Percentiles rank a stretch among this genome's conserved stretches.
These are phyloP conservation scores for Oryza longistaminata DNA, from an alignment of 176 grass and related monocot species.

Conservation along the genomic window DNA sequence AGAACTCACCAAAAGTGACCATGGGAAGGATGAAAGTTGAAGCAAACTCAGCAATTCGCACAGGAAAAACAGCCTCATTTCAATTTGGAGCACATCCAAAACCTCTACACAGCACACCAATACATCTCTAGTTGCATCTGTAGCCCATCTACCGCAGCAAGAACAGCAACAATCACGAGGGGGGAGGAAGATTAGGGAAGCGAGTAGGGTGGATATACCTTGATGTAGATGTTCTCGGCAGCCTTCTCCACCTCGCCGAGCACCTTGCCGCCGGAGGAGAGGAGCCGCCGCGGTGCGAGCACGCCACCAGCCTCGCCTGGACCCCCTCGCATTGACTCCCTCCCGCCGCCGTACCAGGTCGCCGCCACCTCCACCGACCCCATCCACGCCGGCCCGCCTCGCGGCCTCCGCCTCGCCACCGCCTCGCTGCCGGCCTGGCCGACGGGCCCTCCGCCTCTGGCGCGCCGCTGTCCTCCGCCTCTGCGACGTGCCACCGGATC, in stretches of 20 bases:
- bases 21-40: neutral
- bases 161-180: neutral
- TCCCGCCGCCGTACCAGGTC: no score
- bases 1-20: no score
- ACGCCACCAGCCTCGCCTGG: constrained; percentile 37
- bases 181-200: neutral
- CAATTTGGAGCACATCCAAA: neutral
- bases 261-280: constrained; percentile 71
- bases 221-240: constrained; percentile 72
- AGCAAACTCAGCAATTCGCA: neutral
- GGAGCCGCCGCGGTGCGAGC: constrained; percentile 44
- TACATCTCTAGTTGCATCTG: neutral
- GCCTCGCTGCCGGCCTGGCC: no score
- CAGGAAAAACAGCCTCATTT: neutral
- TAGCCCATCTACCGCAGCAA: neutral
- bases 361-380: no score
- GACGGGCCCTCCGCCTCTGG: no score
- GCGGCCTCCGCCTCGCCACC: no score
- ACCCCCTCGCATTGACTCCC: neutral
- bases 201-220: constrained; percentile 36
- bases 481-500: no score
- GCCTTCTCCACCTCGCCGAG: constrained; percentile 87
- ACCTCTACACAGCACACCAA: neutral
- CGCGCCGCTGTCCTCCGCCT: no score
- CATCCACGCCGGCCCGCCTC: no score